Base-by-base conservation (phyloP, 768 basidiomycete genomes). In the Lentinus tigrinus region DNA sequence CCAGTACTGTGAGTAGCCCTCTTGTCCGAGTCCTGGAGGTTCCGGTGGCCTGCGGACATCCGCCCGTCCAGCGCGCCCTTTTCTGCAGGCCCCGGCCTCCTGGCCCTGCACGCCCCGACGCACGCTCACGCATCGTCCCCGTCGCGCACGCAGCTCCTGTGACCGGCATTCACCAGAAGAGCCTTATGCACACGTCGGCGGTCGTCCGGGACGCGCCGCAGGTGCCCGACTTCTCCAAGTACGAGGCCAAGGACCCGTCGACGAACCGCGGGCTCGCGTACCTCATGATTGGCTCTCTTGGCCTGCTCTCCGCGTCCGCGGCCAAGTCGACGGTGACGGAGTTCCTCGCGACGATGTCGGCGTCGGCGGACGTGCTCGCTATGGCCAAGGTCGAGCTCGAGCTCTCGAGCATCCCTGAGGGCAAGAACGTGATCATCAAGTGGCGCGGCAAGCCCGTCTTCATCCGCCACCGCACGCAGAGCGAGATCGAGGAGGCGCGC, bases 371-470 rank as follows among this genome's bases (percentile, higher is more conserved):
- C 71, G 96, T 99, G 52, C 87, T 98, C 67, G 97, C 97, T 49
- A 82, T 98, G 64, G 97, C 97, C 60, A 98, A 98, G 79, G 93
- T 98, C 61, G 97, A 99, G 77, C 86, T 99, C 58, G 93, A 96
- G 38, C 85, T 99, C 60, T 75, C 77, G 54, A 78, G 75, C 60
- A 98, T 99, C 69, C 97, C 97, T 37, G 94, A 98, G 82, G 95
- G 95, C 74, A 95, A 95, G 84, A 95, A 96, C 72, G 91, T 89
- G 65, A 87, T 96, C 75, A 91, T 95, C 78, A 95, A 98, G 80
- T 99, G 97, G 97, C 91, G 97, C 70, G 97, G 97, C 74, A 99
- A 99, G 82, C 97, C 97, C 63, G 97, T 99, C 54, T 98, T 98
- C 81, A 94, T 99, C 73, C 86, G 97, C 64, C 97, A 99, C 80